These are phyloP conservation scores for Neofusicoccum sp. DNA, from an alignment of 2,329 filamentous ascomycete species.

Conservation along the genomic window DNA sequence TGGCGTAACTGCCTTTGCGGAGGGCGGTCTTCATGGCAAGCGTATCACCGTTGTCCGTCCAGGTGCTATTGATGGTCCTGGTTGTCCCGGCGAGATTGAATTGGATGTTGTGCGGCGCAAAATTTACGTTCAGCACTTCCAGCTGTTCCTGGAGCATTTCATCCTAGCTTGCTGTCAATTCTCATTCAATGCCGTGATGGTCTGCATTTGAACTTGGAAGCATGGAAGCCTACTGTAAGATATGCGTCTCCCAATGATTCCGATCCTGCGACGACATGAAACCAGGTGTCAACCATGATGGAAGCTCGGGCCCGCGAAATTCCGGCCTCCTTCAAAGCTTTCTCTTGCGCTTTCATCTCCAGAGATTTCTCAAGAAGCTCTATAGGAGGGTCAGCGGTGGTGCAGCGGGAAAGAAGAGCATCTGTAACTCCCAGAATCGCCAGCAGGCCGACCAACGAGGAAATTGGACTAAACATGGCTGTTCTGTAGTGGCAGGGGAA, in stretches of 20 bases:
- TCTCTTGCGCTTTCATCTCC: not conserved
- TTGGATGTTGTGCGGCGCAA: not conserved
- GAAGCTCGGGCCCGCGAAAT: not conserved
- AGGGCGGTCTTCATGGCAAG: conserved; percentile 21
- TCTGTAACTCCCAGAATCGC: not conserved
- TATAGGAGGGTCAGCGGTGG: not conserved
- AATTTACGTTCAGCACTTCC: not conserved
- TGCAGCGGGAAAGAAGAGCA: not conserved
- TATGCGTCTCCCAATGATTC: not conserved
- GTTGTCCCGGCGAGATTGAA: not conserved
- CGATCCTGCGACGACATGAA: not conserved
- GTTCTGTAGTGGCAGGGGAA: too few relatives aligned
- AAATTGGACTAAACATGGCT: not conserved
- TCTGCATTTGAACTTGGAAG: accelerated
- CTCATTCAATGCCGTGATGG: too few relatives aligned
- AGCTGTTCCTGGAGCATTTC: not conserved
- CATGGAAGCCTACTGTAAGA: not conserved
- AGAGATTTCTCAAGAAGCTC: not conserved
- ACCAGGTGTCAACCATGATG: conserved; percentile 1
- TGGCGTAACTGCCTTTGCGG: conserved; percentile 27
- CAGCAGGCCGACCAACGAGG: not conserved
- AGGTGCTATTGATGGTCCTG: not conserved
- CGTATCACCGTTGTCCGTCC: conserved; percentile 10
- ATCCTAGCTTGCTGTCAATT: not conserved
- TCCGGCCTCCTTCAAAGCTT: not conserved